These are phyloP conservation scores for Proliferodiscus dingleyae DNA, from an alignment of 2,329 filamentous ascomycete genomes.

Conservation along the genomic window DNA sequence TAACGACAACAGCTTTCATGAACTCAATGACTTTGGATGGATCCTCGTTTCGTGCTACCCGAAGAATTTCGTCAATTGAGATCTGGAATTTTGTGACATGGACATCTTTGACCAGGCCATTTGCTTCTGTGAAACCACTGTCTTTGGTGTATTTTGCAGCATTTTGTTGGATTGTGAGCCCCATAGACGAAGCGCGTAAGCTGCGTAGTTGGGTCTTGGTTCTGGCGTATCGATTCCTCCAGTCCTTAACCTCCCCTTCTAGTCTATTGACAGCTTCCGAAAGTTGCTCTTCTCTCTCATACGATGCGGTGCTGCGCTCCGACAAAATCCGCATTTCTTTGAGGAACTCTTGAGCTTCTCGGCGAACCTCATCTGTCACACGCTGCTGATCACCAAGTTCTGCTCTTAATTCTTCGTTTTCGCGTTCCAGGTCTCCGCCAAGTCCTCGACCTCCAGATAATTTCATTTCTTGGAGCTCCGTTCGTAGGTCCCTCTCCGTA, in stretches of 20 bases:
- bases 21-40: conserved; percentile 72
- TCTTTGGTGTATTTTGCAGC: conserved; percentile 63
- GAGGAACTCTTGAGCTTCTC: conserved; percentile 77
- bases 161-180: conserved; percentile 64
- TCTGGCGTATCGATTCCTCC: conserved; percentile 84
- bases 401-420: conserved; percentile 57
- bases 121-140: conserved; percentile 61
- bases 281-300: conserved; percentile 77
- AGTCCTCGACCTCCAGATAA: conserved; percentile 30
- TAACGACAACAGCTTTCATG: conserved; percentile 81
- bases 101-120: conserved; percentile 81
- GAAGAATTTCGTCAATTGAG: conserved; percentile 84
- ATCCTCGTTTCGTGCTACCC: conserved; percentile 67
- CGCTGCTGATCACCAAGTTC: conserved; percentile 70
- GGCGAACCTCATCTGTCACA: conserved; percentile 80
- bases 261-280: conserved; percentile 69
- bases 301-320: conserved; percentile 69
- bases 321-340: conserved; percentile 86
- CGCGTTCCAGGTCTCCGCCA: conserved; percentile 45
- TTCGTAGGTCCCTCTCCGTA: conserved; percentile 57
- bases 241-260: conserved; percentile 79
- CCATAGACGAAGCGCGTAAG: conserved; percentile 75
- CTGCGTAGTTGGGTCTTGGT: conserved; percentile 82
- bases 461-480: conserved; percentile 54
- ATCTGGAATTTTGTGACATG: conserved; percentile 95